Percentiles rank a stretch among this genome's conserved stretches.
phyloP scores from a whole-genome alignment of 129 eudicot genomes.

The Helianthus annuus region DNA sequence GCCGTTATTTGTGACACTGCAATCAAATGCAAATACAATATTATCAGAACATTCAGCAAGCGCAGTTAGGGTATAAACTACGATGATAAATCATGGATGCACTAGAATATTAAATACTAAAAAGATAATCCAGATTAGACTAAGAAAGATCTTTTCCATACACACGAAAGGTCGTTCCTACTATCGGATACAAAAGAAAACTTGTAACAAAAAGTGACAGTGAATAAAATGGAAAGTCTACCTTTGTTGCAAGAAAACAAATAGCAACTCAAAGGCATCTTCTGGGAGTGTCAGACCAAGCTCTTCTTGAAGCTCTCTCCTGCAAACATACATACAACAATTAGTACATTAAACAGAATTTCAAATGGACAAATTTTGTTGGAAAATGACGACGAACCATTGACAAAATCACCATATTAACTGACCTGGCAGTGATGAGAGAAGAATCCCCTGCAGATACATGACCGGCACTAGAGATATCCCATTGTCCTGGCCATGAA shows the following conservation, averaged over 20 bases:
- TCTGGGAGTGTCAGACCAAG: conserved; percentile 80
- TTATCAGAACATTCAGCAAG: conserved; percentile 3
- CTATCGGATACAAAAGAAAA: neutral
- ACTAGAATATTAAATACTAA: neutral
- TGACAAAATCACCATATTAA: conserved; percentile 1
- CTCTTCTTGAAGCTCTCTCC: conserved; percentile 99
- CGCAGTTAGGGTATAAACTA: conserved; percentile 2
- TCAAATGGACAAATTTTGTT: neutral
- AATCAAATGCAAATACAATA: conserved; percentile 27
- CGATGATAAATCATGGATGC: neutral
- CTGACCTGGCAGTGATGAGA: conserved; percentile 71
- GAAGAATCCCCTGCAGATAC: conserved; percentile 91
- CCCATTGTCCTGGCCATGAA: conserved; percentile 96
- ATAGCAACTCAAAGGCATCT: conserved; percentile 89
- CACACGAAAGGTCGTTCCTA: neutral
- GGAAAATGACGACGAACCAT: neutral
- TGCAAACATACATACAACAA: conserved; percentile 39
- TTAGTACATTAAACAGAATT: neutral
- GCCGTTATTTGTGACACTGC: conserved; percentile 83
- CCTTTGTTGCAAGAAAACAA: conserved; percentile 78
- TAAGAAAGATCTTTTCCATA: neutral
- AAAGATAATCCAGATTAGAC: neutral
- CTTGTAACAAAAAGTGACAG: neutral
- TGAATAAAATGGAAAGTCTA: conserved; percentile 16
- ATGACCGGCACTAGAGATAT: too few relatives aligned